Evolutionary conservation across 768 basidiomycete genomes (phyloP), one percentile per base, ranked within the genome.

Genomic region (Termitomyces sp.): DNA sequence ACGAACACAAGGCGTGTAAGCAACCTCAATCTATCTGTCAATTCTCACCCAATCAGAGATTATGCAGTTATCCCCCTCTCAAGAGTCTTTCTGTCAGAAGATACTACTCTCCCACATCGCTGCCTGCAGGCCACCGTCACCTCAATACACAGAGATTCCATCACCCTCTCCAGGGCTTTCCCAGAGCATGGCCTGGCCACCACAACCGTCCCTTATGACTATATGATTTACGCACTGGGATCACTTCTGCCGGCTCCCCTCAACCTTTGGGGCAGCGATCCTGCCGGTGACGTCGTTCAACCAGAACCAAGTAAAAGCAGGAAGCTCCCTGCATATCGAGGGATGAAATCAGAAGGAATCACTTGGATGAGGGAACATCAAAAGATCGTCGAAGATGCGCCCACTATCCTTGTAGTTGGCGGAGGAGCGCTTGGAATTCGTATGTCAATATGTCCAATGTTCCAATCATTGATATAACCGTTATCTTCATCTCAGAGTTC

Each of bases 351-450:
- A 0, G 79, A 79, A 54, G 77, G 77, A 0, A 70, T 83, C 15
- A 69, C 66, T 2, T 84, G 80, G 75, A 69, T 86, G 42, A 71
- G 70, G 56, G 65, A 69, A n/a, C 74, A 75, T 53, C 85, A 87
- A 61, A 64, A 65, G 32, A 65, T 70, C 3, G 72, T 89, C 47
- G 68, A 76, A 51, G 67, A 64, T 2, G 75, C 83, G 0, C 68
- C 65, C 1, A 79, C 74, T 41, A 74, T 90, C 3, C 75, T 88
- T 7, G 76, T 89, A 14, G 77, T 88, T 2, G 88, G 88, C 2
- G 87, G 85, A 11, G 88, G 88, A 0, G 84, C 88, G 0, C 76
- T 89, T 9, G 88, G 87, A 3, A 81, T 89, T 26, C 84, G 85
- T 87, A 64, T 60, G 82, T 75, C 17, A 38, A 19, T n/a, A 26